These are phyloP conservation scores for Trypethelium eluteriae DNA, from an alignment of 495 filamentous ascomycete genomes.

Conservation along the genomic window DNA sequence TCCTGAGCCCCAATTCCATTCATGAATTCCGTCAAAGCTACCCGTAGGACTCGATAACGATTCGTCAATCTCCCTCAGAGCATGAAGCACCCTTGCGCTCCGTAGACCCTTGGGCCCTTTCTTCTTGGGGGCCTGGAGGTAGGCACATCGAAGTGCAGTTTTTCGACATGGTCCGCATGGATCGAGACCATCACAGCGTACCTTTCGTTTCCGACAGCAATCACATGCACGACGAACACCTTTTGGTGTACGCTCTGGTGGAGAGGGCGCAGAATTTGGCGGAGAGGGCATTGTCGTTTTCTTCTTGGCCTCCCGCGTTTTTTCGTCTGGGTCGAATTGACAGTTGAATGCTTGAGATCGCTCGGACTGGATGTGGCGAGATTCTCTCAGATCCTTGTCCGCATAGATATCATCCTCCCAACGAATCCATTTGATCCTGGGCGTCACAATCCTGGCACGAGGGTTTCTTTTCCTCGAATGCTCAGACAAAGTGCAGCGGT, in stretches of 20 bases:
- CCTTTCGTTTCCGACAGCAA: constrained; percentile 28
- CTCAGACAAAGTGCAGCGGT: neutral
- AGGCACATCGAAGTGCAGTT: constrained; percentile 26
- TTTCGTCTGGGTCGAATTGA: neutral
- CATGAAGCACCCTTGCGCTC: constrained; percentile 26
- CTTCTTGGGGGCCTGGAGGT: constrained; percentile 30
- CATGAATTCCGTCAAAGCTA: neutral
- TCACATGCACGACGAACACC: constrained; percentile 27
- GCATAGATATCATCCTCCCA: neutral
- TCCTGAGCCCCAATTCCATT: neutral
- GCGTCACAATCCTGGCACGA: neutral
- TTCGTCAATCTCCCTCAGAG: constrained; percentile 26
- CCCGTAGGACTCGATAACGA: neutral
- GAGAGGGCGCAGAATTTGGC: neutral
- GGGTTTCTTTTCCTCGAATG: neutral
- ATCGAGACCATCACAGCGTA: constrained; percentile 24
- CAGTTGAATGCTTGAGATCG: neutral
- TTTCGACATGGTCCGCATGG: constrained; percentile 28
- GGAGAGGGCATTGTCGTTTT: neutral
- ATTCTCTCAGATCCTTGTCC: constrained; percentile 1
- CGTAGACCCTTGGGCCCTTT: constrained; percentile 28
- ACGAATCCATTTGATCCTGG: neutral
- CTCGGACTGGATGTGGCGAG: neutral
- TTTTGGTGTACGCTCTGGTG: constrained; percentile 8
- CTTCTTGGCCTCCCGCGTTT: neutral